Evolutionary conservation across 306 rosid species (phyloP).

Genomic region (Acacia confusa): DNA sequence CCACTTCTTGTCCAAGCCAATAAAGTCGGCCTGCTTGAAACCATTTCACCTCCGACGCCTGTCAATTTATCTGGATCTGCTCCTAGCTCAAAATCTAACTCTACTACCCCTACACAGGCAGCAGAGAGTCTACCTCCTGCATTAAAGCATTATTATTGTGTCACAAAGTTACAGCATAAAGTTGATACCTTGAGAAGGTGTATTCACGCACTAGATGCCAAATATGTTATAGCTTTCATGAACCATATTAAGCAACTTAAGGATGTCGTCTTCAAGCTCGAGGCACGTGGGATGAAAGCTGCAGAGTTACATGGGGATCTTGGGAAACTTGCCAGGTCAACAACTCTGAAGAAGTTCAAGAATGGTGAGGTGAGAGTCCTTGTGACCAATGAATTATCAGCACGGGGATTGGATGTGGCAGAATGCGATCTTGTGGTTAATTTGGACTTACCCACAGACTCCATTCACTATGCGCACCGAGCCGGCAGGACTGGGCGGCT

Average conservation of each 20-base stretch:
- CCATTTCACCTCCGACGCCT: slow-evolving; percentile 51
- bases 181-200: slow-evolving; percentile 83
- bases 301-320: slow-evolving; percentile 94
- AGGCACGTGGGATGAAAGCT: slow-evolving; percentile 84
- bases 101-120: slow-evolving; percentile 49
- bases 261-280: slow-evolving; percentile 89
- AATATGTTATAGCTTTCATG: slow-evolving; percentile 89
- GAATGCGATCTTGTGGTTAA: slow-evolving; percentile 98
- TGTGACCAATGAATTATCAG: slow-evolving; percentile 87
- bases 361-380: slow-evolving; percentile 78
- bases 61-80: slow-evolving; percentile 44
- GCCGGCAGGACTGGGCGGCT: slow-evolving; percentile 95
- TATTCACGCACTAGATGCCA: slow-evolving; percentile 90
- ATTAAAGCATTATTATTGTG: slow-evolving; percentile 74
- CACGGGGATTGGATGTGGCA: slow-evolving; percentile 92
- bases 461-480: slow-evolving; percentile 88
- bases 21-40: slow-evolving; percentile 63
- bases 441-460: slow-evolving; percentile 84
- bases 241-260: slow-evolving; percentile 86
- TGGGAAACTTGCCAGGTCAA: slow-evolving; percentile 88
- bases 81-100: slow-evolving; percentile 27
- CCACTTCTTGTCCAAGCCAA: slow-evolving; percentile 89
- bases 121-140: slow-evolving; percentile 82
- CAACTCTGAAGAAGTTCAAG: slow-evolving; percentile 84
- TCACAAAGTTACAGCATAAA: slow-evolving; percentile 82